Percentiles rank a stretch among this genome's conserved stretches.
Conservation (phyloP, 75 land plant genomes). For the Pseudotsuga menziesii region DNA sequence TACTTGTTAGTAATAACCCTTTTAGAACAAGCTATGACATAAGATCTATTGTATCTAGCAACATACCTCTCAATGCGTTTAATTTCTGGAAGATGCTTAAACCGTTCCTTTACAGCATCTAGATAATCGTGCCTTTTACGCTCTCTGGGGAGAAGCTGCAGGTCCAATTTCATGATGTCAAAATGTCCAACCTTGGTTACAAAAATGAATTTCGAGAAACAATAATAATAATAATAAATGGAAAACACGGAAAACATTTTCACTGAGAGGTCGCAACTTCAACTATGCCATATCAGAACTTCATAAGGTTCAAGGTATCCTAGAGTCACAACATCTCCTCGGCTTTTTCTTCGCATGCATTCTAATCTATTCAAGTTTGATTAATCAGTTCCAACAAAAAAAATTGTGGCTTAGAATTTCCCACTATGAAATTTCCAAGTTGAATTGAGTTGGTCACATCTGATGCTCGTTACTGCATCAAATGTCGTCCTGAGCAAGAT, state of each 20-base stretch:
- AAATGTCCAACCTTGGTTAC: slow-evolving; percentile 1
- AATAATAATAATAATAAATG: not conserved
- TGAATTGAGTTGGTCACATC: not conserved
- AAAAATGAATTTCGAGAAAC: not conserved
- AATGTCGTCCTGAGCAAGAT: not conserved
- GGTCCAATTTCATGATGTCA: not conserved
- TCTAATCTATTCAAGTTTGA: not conserved
- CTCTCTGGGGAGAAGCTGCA: slow-evolving; percentile 93
- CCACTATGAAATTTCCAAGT: not conserved
- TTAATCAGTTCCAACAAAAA: too few relatives aligned
- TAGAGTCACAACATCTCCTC: not conserved
- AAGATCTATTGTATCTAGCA: not conserved
- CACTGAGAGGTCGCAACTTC: not conserved
- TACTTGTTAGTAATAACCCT: not conserved
- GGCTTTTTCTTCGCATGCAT: not conserved
- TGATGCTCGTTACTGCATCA: not conserved
- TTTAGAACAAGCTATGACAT: not conserved
- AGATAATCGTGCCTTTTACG: slow-evolving; percentile 74
- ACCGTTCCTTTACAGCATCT: slow-evolving; percentile 78
- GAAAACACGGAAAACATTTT: not conserved
- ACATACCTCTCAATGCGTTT: slow-evolving; percentile 78
- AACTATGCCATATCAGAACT: not conserved
- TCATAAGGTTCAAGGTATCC: not conserved
- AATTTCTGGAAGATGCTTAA: slow-evolving; percentile 83
- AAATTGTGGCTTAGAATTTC: too few relatives aligned